Percentiles rank a stretch among this genome's conserved stretches.
Conservation (phyloP, 257 asterid species). For the Apocynum venetum region DNA sequence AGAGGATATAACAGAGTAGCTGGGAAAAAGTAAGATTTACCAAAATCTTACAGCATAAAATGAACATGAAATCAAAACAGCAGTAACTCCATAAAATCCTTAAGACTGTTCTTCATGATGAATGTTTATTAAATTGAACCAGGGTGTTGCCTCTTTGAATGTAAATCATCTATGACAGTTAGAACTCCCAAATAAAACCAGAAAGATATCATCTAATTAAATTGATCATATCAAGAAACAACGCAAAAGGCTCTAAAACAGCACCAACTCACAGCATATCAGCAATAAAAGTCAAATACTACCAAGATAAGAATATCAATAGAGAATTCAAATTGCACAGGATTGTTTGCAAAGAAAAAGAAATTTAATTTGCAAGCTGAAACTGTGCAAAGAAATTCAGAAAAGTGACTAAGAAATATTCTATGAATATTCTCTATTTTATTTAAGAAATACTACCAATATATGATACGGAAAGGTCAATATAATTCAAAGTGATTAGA, state of each 20-base stretch:
- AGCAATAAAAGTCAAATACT: neutral
- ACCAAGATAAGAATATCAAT: neutral
- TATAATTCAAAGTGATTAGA: neutral
- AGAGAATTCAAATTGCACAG: neutral
- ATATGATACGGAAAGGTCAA: neutral
- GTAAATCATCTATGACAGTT: neutral
- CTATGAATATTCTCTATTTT: neutral
- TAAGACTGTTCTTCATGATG: neutral
- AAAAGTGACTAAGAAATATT: neutral
- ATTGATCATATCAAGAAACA: neutral
- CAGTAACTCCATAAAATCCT: neutral
- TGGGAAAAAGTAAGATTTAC: neutral
- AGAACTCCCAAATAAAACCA: neutral
- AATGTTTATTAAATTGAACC: neutral
- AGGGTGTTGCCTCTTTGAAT: neutral
- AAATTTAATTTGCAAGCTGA: neutral
- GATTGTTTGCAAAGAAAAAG: neutral
- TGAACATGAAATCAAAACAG: neutral
- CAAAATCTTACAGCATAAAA: neutral
- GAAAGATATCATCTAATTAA: neutral
- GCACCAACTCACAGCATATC: neutral
- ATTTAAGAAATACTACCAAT: neutral
- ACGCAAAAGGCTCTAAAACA: neutral
- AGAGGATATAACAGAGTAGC: neutral
- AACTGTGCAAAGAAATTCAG: neutral